Base-by-base conservation (phyloP, 2,329 filamentous ascomycete species). In the Chrysoporthe austroafricana region DNA sequence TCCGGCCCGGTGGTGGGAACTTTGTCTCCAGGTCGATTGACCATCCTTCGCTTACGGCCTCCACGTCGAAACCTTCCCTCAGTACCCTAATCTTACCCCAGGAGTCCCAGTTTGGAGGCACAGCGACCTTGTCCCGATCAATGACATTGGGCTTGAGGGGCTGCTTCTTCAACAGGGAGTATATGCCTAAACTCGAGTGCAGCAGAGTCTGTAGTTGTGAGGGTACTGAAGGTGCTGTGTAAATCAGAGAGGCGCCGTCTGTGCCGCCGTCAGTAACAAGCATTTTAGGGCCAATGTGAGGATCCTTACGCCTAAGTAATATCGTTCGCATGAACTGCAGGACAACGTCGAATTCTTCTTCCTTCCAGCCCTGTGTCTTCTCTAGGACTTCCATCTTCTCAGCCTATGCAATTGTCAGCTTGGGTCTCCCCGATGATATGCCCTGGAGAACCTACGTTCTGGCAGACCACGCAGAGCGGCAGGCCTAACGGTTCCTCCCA, bases 91-190 rank as follows among this genome's bases (percentile, higher is more conserved):
- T 97, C 80, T 98, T 99, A 69, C 94, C 94, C 92, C 94, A 97
- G 0, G 94, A 97, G 79, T 99, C 96, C 96, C 96, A 99, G 77
- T 97, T 97, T 18, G 94, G 91, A 1, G 95, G 95, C 0, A 99
- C 92, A 5, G 97, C 85, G 65, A 99, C 94, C 83, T 96, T 96
- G 78, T 97, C 94, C 69, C 95, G 87, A 80, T 96, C 96, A 72
- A 96, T 96, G 69, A 96, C 92, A 74, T 97, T 97, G 77, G 94
- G 91, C 79, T 93, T 96, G 34, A 96, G 84, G 34, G 91, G 88
- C 74, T 93, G 87, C 70, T 90, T 88, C 78, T 93, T 93, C 21
- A 96, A 82, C 26, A 96, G 85, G 32, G 92, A 96, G 69, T 92
- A 93, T 77, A 97, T 94, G 64, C 92, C 92, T 21, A 97, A 84